Base-by-base conservation (phyloP, 192 early-diverging fungal species). In the Pilaira anomala region DNA sequence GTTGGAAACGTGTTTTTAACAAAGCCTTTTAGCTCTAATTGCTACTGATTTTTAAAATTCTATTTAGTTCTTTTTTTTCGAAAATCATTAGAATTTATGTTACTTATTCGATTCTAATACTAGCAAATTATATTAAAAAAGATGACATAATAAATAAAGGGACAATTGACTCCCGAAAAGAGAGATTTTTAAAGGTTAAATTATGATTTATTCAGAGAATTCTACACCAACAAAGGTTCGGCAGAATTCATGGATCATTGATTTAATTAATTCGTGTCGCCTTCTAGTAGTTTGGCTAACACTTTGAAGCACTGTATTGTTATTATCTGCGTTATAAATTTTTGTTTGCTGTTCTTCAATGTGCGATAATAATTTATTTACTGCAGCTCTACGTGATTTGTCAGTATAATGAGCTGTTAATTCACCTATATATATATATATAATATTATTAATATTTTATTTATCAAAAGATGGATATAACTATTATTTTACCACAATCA, bases 171-270 rank as follows among this genome's bases (percentile, higher is more conserved):
- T 36, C 33, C 33, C 11, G n/a, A n/a, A n/a, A n/a, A n/a, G n/a
- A n/a, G n/a, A n/a, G n/a, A n/a, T n/a, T n/a, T n/a, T n/a, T n/a
- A n/a, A n/a, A n/a, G n/a, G n/a, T n/a, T n/a, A n/a, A n/a, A n/a
- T n/a, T n/a, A n/a, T n/a, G n/a, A n/a, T n/a, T 36, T 36, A 36
- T 36, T 36, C 33, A 36, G 33, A 70, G 42, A 82, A 74, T 26
- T 82, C 80, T 7, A 82, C 70, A 42, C 62, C 71, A 40, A 82
- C 67, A 22, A 82, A 67, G 18, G 76, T 79, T 24, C 66, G 74
- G 51, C 80, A 71, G 54, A 76, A 82, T 55, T 82, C 79, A 48
- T 76, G 71, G 48, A 81, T 69, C 80, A 81, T 82, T 39, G 76
- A 70, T 58, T 72, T 65, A 26, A 82, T 59, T 16, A 82, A 56